phyloP scores from a whole-genome alignment of 108 stramenopile species.

The Skeletonema marinoi region DNA sequence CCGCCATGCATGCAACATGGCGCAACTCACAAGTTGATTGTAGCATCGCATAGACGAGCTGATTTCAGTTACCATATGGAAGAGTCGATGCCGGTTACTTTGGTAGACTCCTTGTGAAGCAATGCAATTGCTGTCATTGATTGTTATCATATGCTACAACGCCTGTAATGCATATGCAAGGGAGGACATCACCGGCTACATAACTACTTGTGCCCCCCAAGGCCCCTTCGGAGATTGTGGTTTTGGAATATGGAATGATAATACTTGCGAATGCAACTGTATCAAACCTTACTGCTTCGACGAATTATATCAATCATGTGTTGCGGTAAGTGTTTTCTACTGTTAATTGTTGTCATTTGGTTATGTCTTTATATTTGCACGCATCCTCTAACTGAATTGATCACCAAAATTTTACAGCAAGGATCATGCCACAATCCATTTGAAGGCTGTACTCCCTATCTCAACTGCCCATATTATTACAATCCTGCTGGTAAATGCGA shows the following conservation, averaged over 20 bases:
- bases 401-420: background rate
- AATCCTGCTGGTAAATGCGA: conserved; percentile 17
- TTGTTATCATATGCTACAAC: background rate
- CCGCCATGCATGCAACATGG: no score
- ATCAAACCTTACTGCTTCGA: conserved; percentile 17
- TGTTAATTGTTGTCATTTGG: background rate
- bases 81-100: no score
- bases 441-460: conserved; percentile 13
- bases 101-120: no score
- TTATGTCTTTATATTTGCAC: background rate
- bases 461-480: conserved; percentile 22
- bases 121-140: background rate
- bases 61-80: no score
- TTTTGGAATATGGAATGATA: conserved; percentile 13
- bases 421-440: conserved; percentile 22
- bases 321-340: conserved; percentile 7
- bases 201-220: background rate
- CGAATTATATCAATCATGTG: conserved; percentile 9
- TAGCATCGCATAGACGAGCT: no score
- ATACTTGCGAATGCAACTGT: conserved; percentile 16
- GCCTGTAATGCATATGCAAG: background rate
- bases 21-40: no score
- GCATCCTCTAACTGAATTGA: background rate
- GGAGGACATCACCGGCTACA: background rate
- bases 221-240: conserved; percentile 1